Evolutionary conservation across 1,284 basidiomycete species (phyloP).

Genomic region (Malassezia caprae): DNA sequence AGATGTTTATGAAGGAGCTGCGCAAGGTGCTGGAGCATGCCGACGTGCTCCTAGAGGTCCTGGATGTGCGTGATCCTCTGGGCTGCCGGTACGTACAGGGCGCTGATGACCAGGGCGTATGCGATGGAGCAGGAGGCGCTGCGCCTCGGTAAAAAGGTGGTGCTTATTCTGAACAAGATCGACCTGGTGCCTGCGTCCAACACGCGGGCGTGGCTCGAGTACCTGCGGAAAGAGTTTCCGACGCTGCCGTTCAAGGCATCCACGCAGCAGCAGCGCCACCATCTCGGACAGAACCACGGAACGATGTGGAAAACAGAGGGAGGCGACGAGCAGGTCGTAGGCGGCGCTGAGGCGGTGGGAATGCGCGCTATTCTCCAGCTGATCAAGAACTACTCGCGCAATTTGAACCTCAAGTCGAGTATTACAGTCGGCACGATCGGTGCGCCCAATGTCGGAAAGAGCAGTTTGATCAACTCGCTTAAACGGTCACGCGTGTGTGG

Average conservation of each 20-base stretch:
- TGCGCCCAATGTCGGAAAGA: slow-evolving; percentile 96
- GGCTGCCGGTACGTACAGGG: slow-evolving; percentile 52
- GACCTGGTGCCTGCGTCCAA: slow-evolving; percentile 74
- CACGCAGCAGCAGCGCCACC: slow-evolving; percentile 69
- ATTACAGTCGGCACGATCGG: slow-evolving; percentile 83
- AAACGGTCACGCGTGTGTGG: slow-evolving; percentile 63
- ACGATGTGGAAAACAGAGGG: not conserved
- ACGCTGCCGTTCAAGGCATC: slow-evolving; percentile 88
- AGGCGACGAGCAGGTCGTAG: slow-evolving; percentile 12
- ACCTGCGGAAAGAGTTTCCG: slow-evolving; percentile 81
- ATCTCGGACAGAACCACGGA: slow-evolving; percentile 24
- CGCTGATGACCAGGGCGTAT: slow-evolving; percentile 3
- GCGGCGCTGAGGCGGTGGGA: slow-evolving; percentile 50
- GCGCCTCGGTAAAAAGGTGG: slow-evolving; percentile 35
- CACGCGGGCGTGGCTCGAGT: slow-evolving; percentile 77
- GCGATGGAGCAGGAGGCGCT: slow-evolving; percentile 33
- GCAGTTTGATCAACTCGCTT: slow-evolving; percentile 84
- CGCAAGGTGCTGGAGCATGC: slow-evolving; percentile 86
- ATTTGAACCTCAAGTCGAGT: slow-evolving; percentile 33
- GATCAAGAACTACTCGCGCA: slow-evolving; percentile 72
- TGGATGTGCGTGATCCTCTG: slow-evolving; percentile 45
- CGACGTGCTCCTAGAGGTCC: slow-evolving; percentile 62
- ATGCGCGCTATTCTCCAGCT: slow-evolving; percentile 64
- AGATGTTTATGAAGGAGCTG: slow-evolving; percentile 53
- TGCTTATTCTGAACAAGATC: slow-evolving; percentile 31